These are phyloP conservation scores for Xylaria sp. DNA, from an alignment of 2,329 filamentous ascomycete species.

Conservation along the genomic window DNA sequence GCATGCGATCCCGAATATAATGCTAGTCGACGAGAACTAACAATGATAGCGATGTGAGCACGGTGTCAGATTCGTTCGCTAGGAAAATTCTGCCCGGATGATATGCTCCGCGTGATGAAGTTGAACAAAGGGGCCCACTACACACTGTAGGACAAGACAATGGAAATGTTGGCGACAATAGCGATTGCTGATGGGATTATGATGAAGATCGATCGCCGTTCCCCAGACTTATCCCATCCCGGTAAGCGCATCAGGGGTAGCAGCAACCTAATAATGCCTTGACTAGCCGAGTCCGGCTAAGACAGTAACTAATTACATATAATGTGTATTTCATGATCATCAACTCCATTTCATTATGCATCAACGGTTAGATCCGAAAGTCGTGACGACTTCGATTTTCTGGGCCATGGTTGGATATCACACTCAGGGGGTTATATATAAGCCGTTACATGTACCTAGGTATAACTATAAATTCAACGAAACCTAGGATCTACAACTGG, in stretches of 20 bases:
- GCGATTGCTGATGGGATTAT: background rate
- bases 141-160: background rate
- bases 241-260: background rate
- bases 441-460: background rate
- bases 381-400: constrained; percentile 11
- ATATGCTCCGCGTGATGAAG: background rate
- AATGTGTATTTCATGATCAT: background rate
- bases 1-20: background rate
- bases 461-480: background rate
- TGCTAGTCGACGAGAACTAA: background rate
- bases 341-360: background rate
- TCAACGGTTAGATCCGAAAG: constrained; percentile 4
- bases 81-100: background rate
- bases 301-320: background rate
- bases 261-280: background rate
- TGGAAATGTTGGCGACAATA: background rate
- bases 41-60: background rate
- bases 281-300: background rate
- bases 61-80: background rate
- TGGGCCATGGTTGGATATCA: background rate
- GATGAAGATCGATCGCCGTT: background rate
- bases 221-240: background rate
- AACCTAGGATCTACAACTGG: no score
- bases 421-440: background rate
- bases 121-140: background rate